A percentile compares a stretch with the other conserved stretches of the same genome.
Evolutionary conservation across 169 alveolate species (phyloP).

Genomic region (Miamiensis avidus): DNA sequence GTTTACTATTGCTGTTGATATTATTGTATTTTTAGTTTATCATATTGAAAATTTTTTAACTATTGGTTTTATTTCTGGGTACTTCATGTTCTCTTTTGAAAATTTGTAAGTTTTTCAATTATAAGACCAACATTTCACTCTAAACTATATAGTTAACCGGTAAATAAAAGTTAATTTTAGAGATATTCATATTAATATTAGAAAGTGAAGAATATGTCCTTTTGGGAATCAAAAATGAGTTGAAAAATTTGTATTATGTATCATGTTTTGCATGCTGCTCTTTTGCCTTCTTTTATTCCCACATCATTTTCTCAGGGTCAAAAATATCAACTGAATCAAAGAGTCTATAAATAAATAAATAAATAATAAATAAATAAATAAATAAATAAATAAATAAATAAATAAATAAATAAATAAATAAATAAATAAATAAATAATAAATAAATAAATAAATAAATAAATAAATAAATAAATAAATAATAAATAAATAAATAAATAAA

Average conservation of each 20-base stretch:
- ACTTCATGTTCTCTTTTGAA: constrained; percentile 38
- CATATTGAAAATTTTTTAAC: constrained; percentile 12
- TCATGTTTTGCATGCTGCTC: background rate
- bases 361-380: too few species aligned
- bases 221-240: constrained; percentile 15
- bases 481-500: too few species aligned
- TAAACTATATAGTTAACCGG: constrained; percentile 19
- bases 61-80: constrained; percentile 4
- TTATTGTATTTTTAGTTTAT: too few species aligned
- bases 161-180: constrained; percentile 19
- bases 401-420: too few species aligned
- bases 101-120: constrained; percentile 22
- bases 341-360: background rate
- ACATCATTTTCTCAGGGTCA: background rate
- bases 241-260: constrained; percentile 12
- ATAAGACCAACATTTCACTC: constrained; percentile 16
- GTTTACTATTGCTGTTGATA: too few species aligned
- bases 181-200: constrained; percentile 13
- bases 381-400: background rate
- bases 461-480: too few species aligned
- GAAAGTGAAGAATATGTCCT: constrained; percentile 11
- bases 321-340: background rate
- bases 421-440: too few species aligned
- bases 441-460: too few species aligned
- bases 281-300: background rate